Conservation (phyloP, 371 early-diverging fungal genomes). For the Massospora cicadina region DNA sequence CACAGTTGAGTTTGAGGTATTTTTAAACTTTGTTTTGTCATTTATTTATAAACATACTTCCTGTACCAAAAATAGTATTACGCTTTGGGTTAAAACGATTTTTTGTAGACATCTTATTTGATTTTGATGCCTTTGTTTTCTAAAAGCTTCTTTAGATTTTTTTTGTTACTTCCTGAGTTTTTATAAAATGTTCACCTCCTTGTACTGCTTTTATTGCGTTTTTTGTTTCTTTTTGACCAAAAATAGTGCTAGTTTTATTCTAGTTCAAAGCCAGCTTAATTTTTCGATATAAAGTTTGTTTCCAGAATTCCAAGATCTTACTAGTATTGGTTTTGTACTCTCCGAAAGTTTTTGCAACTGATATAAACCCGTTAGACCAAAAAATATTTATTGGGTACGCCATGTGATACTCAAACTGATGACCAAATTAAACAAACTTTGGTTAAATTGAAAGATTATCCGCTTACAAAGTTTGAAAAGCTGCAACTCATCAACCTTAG, state of each 20-base stretch:
- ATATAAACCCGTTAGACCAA: background rate
- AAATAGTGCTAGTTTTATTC: too few relatives aligned
- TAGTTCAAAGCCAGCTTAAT: too few relatives aligned
- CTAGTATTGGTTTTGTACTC: too few relatives aligned
- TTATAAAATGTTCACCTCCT: background rate
- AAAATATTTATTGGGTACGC: background rate
- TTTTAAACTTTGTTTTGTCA: background rate
- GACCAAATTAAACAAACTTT: background rate
- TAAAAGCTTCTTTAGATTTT: background rate
- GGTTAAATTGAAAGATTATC: background rate
- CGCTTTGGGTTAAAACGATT: background rate
- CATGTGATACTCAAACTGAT: background rate
- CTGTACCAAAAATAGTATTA: background rate
- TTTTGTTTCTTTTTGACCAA: too few relatives aligned
- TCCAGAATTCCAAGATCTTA: too few relatives aligned
- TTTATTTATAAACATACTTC: background rate
- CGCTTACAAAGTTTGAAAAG: background rate
- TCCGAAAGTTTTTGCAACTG: too few relatives aligned
- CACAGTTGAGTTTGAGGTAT: background rate
- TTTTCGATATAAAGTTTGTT: too few relatives aligned
- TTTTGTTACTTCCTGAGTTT: background rate
- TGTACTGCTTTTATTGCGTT: background rate
- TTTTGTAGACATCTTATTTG: background rate
- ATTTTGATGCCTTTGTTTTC: background rate
- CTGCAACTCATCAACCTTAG: background rate